phyloP scores from a whole-genome alignment of 306 rosid genomes.

The Argentina anserina region DNA sequence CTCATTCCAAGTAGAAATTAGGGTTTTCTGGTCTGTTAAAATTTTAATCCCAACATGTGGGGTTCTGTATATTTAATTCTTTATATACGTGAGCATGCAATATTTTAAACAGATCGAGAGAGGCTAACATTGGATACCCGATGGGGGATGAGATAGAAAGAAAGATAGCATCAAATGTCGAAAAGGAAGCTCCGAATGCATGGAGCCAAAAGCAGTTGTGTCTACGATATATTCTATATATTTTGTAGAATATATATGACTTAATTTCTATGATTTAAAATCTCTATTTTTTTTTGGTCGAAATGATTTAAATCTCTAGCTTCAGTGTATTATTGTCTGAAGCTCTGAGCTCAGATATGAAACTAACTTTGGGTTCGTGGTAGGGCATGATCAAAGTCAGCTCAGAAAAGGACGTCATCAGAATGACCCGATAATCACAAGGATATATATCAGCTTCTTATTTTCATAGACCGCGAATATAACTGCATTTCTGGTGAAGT shows the following conservation, averaged over 20 bases:
- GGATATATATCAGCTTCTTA: background rate
- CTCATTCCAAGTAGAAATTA: conserved; percentile 7
- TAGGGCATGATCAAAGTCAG: conserved; percentile 34
- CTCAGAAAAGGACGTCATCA: conserved; percentile 27
- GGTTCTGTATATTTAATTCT: conserved; percentile 21
- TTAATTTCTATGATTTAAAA: background rate
- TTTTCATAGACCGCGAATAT: background rate
- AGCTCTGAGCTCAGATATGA: background rate
- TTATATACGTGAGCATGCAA: conserved; percentile 28
- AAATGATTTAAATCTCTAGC: background rate
- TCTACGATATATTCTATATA: conserved; percentile 8
- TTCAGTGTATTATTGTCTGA: background rate
- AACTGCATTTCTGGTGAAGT: background rate
- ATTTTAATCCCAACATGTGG: conserved; percentile 29
- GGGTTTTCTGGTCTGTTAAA: conserved; percentile 1
- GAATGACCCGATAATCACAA: conserved; percentile 7
- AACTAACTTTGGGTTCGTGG: background rate
- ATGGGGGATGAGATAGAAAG: conserved; percentile 30
- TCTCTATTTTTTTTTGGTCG: too few relatives aligned
- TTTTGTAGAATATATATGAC: background rate
- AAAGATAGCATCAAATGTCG: conserved; percentile 36
- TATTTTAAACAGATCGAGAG: conserved; percentile 15
- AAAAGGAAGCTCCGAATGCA: conserved; percentile 46
- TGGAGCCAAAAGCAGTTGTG: conserved; percentile 57
- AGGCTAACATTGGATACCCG: conserved; percentile 46